Base-by-base conservation (phyloP, 1,139 yeast species). In the Pichia sp. region DNA sequence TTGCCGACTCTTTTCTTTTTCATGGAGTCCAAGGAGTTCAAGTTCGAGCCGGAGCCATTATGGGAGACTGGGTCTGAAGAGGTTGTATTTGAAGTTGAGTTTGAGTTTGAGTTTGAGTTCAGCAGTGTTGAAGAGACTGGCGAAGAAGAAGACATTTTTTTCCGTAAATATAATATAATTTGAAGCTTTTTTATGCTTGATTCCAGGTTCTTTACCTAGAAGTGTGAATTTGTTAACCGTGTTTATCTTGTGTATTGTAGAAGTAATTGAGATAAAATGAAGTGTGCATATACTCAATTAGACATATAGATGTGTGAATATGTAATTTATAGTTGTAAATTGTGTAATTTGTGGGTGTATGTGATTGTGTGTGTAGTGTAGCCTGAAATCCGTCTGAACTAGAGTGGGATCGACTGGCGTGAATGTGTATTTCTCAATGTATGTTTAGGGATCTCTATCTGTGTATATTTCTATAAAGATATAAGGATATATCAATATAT, bases 1-100 rank as follows among this genome's bases (percentile, higher is more conserved):
- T 85, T 86, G 44, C 89, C 88, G 6, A 87, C 93, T 58, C 95
- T 71, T 70, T 83, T 84, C 74, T 85, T 85, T 17, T 51, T 49
- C 16, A 48, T 16, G 30, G 30, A 33, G 46, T 45, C 98, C 6
- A 38, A 12, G 8, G 50, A 48, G 34, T 5, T 16, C 9, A 38
- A 4, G 33, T 24, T 47, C 17, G 44, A 27, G 14, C n/a, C 30
- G 7, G 49, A 47, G 10, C 30, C 30, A 16, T 31, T 34, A 31
- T 47, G 29, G 7, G 49, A 34, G 24, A 20, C 30, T 17, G 43
- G 27, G 0, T 92, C 92, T 69, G 97, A 91, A 67, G 46, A 36
- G 14, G 16, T 4, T 36, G 41, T 14, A 4, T 14, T 42, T 8
- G 46, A 42, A 42, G 12, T 42, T 6, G 46, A 42, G 27, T 2